Evolutionary conservation across 2,329 filamentous ascomycete species (phyloP), one percentile per base, ranked within the genome.

Genomic region (Fusarium sp.): DNA sequence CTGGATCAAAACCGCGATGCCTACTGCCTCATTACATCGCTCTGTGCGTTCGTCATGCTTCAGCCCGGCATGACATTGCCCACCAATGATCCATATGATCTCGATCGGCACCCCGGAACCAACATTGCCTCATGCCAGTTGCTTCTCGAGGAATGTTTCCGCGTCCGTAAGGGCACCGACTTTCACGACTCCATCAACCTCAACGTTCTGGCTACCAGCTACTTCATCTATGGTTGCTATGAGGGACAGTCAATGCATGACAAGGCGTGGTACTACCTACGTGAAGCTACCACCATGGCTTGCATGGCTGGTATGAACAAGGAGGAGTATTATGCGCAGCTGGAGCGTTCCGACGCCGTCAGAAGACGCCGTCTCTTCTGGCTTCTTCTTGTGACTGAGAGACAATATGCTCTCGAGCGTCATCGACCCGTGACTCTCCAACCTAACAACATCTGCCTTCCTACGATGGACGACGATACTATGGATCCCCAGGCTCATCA

Each of bases 181-280:
- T 89, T 89, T 67, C 82, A 88, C 34, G 87, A 89, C 54, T 81
- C 81, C 13, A 85, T 89, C 8, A 88, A 83, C 9, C 78, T 87
- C 62, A 88, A 89, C 72, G 87, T 83, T 46, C 78, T 93, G 12
- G 89, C 90, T 62, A 94, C 91, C n/a, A 94, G 91, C 57, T 94
- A 93, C 79, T 94, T 95, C 78, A 78, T 95, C 28, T 94, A 93
- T 73, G 91, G 88, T 39, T 91, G 90, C 62, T 89, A 91, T 77
- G 91, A 92, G 65, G 91, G 89, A 39, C 82, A 93, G 48, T 91
- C 94, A 67, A 85, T 90, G 77, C 91, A 94, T 77, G 90, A 92
- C 67, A 90, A 90, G 78, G 92, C 92, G 2, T 95, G 93, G 92
- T 94, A 90, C 76, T 90, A 94, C 77, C 83, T 95, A 10, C 89